Base-by-base conservation (phyloP, 2,329 filamentous ascomycete genomes). In the Hymenoscyphus salicellus region DNA sequence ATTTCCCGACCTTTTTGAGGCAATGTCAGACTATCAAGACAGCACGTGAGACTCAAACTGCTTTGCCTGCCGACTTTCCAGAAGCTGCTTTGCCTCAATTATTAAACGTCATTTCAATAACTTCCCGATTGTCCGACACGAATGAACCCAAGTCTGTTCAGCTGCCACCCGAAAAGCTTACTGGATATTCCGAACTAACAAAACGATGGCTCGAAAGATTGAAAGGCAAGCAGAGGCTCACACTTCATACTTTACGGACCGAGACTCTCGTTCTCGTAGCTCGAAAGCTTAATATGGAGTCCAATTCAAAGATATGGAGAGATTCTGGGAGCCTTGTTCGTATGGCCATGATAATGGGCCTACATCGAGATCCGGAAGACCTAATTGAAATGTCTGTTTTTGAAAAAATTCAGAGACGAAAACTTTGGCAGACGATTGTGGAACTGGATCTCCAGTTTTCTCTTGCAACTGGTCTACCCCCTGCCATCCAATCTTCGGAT, bases 291-390 rank as follows among this genome's bases (percentile, higher is more conserved):
- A 63, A 63, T 26, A 57, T 49, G 20, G 30, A 17, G 33, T 32
- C 63, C 16, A 46, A 36, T n/a, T 49, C 60, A 32, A 26, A 65
- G 23, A 43, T 65, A 2, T 65, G 63, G 63, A 59, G 57, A 36
- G 60, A 68, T 41, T 62, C 79, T 0, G 83, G 84, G 0, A 36
- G 33, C 20, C 67, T 86, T 10, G 69, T 86, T 20, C 78, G 84
- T 3, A 79, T 79, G 8, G 85, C 84, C 60, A 82, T 86, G 74
- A 80, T 79, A 61, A 84, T 86, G 78, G 84, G 85, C 3, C 77
- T 87, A 8, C 84, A 87, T 70, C 80, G 83, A 5, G 84, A 87
- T 63, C 84, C 85, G 0, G 77, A 76, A 46, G 76, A 79, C 58
- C 78, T 84, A 6, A 75, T 78, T 8, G 75, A 78, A 20, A 81